phyloP scores from a whole-genome alignment of 2,329 filamentous ascomycete species.

The Thielaviopsis euricoi region DNA sequence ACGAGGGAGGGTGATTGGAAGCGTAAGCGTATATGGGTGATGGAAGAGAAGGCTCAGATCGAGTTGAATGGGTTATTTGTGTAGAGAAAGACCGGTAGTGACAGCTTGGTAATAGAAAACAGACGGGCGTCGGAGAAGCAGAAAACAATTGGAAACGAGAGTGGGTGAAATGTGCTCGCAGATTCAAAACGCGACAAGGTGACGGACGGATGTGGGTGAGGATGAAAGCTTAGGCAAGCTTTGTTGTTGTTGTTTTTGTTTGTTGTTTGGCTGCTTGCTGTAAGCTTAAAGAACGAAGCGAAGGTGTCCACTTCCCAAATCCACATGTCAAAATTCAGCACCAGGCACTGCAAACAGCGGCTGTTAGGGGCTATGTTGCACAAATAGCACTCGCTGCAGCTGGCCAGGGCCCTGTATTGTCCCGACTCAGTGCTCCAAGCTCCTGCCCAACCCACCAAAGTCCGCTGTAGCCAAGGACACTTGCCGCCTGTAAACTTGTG shows the following conservation, averaged over 20 bases:
- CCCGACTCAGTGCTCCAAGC: neutral
- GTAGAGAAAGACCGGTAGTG: neutral
- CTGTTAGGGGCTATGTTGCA: neutral
- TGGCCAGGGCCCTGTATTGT: neutral
- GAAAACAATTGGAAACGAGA: neutral
- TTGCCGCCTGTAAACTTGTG: neutral
- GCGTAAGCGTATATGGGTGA: neutral
- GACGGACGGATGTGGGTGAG: too few relatives aligned
- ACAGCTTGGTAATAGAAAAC: neutral
- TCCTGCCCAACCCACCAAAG: neutral
- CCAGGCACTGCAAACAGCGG: neutral
- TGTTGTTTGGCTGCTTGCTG: neutral
- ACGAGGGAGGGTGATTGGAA: neutral
- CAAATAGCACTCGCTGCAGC: neutral
- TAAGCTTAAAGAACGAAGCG: neutral
- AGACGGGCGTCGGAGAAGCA: neutral
- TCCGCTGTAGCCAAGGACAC: neutral
- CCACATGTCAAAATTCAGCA: too few relatives aligned
- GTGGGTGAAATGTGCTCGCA: neutral
- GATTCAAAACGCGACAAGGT: neutral
- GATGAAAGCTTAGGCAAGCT: neutral
- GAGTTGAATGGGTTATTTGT: neutral
- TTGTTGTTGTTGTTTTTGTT: too few relatives aligned
- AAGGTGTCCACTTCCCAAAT: slow-evolving; percentile 9
- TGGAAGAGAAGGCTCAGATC: too few relatives aligned